Evolutionary conservation across 768 basidiomycete genomes (phyloP), one percentile per base, ranked within the genome.

Genomic region (Suillus hirtellus): DNA sequence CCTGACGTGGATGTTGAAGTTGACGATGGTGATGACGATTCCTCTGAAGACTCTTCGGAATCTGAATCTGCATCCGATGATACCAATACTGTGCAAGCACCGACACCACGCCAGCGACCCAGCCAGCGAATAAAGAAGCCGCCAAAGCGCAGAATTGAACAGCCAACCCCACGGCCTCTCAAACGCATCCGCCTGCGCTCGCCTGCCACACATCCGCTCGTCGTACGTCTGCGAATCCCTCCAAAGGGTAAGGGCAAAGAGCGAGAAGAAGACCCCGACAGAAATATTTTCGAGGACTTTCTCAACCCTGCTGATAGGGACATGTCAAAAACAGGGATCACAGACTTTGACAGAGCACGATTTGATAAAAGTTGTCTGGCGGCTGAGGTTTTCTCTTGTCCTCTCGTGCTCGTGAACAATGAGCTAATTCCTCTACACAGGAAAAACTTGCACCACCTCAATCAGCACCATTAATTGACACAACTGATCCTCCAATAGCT

Each of bases 221-320:
- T 76, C 34, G 82, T 89, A 27, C 82, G 84, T 27, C 77, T 88
- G 54, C 84, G 85, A 35, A 74, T 88, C 10, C 79, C 82, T 1
- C 80, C 82, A n/a, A 84, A 86, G 67, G 84, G 84, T 37, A 90
- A 90, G 72, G 85, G 85, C 38, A 89, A 86, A 71, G 87, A 87
- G 46, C 82, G 83, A 19, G 89, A 92, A 60, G 88, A 89, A 10
- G 88, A 88, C 8, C 78, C 80, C 34, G 74, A 76, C 12, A 74
- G 77, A 49, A 88, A 89, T 31, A 79, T 95, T 58, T 98, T 96
- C 70, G 95, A 97, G 54, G 95, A 95, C 24, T 81, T 96, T 46
- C 80, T 99, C 42, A 75, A 74, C 15, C 75, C 80, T 2, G 80
- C 80, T 19, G 90, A 96, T 61, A 85, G 93, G 42, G 93, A 94